Base-by-base conservation (phyloP, 306 rosid genomes). In the Vicia faba region DNA sequence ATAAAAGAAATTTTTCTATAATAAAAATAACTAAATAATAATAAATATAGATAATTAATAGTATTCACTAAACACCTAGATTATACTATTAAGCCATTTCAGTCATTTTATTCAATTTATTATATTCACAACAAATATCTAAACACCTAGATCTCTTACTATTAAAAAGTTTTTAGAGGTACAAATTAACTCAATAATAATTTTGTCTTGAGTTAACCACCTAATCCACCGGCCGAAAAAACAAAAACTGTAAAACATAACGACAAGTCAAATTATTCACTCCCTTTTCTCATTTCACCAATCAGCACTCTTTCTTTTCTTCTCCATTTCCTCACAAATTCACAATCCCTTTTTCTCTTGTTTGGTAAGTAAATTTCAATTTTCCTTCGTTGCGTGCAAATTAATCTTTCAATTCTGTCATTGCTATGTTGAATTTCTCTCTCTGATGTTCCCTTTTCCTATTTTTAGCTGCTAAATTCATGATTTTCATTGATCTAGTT, bases 401-500 rank as follows among this genome's bases (percentile, higher is more conserved):
- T 43, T 13, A 43, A 13, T 43, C 48, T 2, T 3, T 41, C 48
- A 33, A 33, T 33, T 33, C 38, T 33, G 0, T 33, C 38, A 33
- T 38, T 33, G 7, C 38, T 33, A 33, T 33, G 38, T 33, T 33
- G 38, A 33, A 33, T 33, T 7, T 33, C 9, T 33, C 9, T 33
- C 9, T 33, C 0, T 33, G 38, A 33, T 33, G 9, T 33, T 7
- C 9, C 9, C 0, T 33, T 31, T 33, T 33, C 9, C 38, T 33
- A 33, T 38, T 61, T 39, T 40, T 18, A 11, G 31, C 16, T 35
- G 5, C 25, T 44, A 38, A 53, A 57, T 65, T 16, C 11, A 28
- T 78, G 33, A 20, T 72, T 72, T 70, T 46, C 57, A 6, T 70
- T 60, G 23, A 12, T 60, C n/a, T 60, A 7, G 4, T 68, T 68